Conservation (phyloP, 2,329 filamentous ascomycete genomes). For the Calonectria multiphialidica region DNA sequence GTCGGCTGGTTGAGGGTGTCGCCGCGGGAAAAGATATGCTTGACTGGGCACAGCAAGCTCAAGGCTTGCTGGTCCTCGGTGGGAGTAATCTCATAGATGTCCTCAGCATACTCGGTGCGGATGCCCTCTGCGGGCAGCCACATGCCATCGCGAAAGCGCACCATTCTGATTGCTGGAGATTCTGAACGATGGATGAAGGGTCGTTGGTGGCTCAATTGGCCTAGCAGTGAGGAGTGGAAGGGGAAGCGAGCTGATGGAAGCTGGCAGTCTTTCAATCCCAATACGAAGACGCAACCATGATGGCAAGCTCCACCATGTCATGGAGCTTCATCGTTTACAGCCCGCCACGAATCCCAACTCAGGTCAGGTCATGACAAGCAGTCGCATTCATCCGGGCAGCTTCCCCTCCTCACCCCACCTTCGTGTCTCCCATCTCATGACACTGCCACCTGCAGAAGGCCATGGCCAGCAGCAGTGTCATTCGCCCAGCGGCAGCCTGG, state of each 20-base stretch:
- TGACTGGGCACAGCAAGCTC: constrained; percentile 67
- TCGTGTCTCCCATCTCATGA: constrained; percentile 30
- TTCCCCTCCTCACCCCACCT: constrained; percentile 40
- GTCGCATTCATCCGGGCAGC: constrained; percentile 36
- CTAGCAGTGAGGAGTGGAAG: constrained; percentile 10
- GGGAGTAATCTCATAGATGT: constrained; percentile 65
- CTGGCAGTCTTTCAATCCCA: constrained; percentile 20
- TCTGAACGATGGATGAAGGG: neutral
- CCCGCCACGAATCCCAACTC: constrained; percentile 7
- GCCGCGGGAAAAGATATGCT: constrained; percentile 63
- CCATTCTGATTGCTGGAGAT: constrained; percentile 40
- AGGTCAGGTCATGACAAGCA: neutral
- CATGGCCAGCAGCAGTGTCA: constrained; percentile 26
- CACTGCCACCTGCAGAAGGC: constrained; percentile 17
- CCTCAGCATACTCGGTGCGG: constrained; percentile 74
- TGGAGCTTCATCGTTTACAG: constrained; percentile 14
- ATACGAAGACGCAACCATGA: constrained; percentile 6
- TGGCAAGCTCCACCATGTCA: constrained; percentile 34
- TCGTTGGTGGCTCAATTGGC: constrained; percentile 13
- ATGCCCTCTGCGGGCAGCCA: constrained; percentile 74
- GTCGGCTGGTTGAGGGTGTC: constrained; percentile 69
- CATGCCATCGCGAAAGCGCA: constrained; percentile 59
- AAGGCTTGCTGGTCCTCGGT: constrained; percentile 60
- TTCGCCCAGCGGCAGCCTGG: constrained; percentile 30
- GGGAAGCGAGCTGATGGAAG: constrained; percentile 14